Evolutionary conservation across 192 early-diverging fungal genomes (phyloP), one percentile per base, ranked within the genome.

Genomic region (Coemansia sp.): DNA sequence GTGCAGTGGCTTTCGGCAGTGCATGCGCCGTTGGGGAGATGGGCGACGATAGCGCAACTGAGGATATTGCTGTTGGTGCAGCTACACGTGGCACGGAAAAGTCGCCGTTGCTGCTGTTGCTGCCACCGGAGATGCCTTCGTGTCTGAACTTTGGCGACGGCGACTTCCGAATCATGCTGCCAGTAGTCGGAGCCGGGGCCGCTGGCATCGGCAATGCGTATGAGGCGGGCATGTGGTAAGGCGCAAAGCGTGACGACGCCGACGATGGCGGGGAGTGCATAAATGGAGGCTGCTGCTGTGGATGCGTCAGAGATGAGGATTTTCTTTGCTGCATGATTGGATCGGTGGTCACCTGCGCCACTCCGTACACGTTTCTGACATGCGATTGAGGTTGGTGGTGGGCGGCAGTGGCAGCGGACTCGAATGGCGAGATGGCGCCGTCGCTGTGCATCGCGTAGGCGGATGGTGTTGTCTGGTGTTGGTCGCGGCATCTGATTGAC

Each of bases 151-250:
- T 37, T 27, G 61, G 25, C 20, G 59, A 50, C 48, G 47, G 33
- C 10, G 59, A 61, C 20, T 40, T 50, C 4, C 31, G 31, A 31
- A 38, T 34, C 8, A 55, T 15, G 4, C 29, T 30, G 4, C 45
- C 45, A 29, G 4, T 0, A 17, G 17, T 17, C 38, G 14, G 15
- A 41, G 59, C 64, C 10, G 59, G 38, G 25, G 69, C 48, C 33
- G n/a, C n/a, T n/a, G n/a, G 8, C 34, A 50, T 11, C 13, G 54
- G 50, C 15, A 64, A 22, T 10, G 36, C 30, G 15, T 55, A 34
- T 44, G 75, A 37, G 34, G 55, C 63, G 29, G 66, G 45, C 64
- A 73, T 79, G 70, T 73, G 70, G 71, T 73, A 79, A 41, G 76
- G 70, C 11, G 62, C 59, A 66, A 69, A 73, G 55, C 66, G 76